Base-by-base conservation (phyloP, 208 protist genomes). In the Leishmania guyanensis region DNA sequence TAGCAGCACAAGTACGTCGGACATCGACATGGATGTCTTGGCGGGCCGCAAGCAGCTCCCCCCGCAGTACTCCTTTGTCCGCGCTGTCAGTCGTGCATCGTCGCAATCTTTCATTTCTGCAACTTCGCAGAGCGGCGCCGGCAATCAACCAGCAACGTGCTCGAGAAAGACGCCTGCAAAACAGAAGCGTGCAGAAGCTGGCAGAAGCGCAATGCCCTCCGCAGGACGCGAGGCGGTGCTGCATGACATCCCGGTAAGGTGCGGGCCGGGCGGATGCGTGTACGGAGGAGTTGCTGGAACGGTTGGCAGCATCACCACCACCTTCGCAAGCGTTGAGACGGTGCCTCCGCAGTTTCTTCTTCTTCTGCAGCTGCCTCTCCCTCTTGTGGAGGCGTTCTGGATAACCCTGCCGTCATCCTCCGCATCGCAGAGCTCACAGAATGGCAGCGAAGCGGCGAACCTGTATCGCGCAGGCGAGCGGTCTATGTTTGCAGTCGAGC, bases 1-100 rank as follows among this genome's bases (percentile, higher is more conserved):
- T 78, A 77, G 53, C 50, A 87, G 80, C 80, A 83, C 79, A 1
- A 86, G 68, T 79, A 64, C 85, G 80, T 75, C 83, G 51, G 83
- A 86, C 16, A 86, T 85, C 60, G 75, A 83, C 53, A 79, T 81
- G 84, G 69, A 82, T 29, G 56, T 86, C 2, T 58, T 86, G 8
- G 56, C 82, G 0, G 82, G 82, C 58, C 70, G 82, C 9, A 86
- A 86, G 64, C 48, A 50, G 22, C 53, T 79, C 9, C 82, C 81
- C 12, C 60, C 50, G 51, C 54, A 58, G 70, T 66, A 78, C 33
- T 71, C 54, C 53, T 65, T 72, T 74, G 51, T 53, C 16, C 76
- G 50, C 9, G 29, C 50, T 0, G 46, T 29, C 33, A 73, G 64
- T 8, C 58, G 43, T 22, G 9, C 77, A 4, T 48, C 43, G 16